These are phyloP conservation scores for Fereydounia khargensis DNA, from an alignment of 1,284 basidiomycete genomes.

Conservation along the genomic window DNA sequence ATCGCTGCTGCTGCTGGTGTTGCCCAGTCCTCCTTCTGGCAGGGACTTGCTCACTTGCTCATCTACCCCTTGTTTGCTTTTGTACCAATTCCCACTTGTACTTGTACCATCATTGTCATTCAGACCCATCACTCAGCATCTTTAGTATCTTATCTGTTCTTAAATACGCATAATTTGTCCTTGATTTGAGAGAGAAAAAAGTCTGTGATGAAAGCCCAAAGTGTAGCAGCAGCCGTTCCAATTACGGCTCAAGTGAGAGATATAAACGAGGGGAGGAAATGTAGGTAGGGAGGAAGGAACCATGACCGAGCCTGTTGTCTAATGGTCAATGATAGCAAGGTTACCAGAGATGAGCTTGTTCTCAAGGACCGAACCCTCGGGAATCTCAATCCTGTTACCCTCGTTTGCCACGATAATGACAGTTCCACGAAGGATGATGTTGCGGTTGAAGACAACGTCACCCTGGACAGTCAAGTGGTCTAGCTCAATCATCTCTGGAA, in stretches of 20 bases:
- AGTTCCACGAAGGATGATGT: conserved; percentile 67
- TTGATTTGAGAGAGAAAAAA: not conserved
- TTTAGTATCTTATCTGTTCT: not conserved
- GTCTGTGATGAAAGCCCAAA: too few relatives aligned
- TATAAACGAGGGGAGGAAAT: not conserved
- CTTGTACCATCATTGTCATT: not conserved
- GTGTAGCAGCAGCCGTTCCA: too few relatives aligned
- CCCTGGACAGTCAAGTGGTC: conserved; percentile 96
- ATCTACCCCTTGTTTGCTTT: not conserved
- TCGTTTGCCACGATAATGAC: conserved; percentile 77
- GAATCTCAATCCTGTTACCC: conserved; percentile 90
- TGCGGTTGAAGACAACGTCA: conserved; percentile 92
- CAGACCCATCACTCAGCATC: not conserved
- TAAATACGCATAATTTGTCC: not conserved
- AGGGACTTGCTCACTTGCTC: not conserved
- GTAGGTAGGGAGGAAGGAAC: not conserved
- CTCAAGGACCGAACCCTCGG: conserved; percentile 90
- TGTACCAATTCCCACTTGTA: too few relatives aligned
- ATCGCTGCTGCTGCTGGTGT: too few relatives aligned
- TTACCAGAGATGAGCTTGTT: conserved; percentile 65
- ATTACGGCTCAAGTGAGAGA: too few relatives aligned
- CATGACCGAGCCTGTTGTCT: conserved; percentile 1
- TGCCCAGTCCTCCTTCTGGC: not conserved
- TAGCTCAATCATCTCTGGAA: conserved; percentile 77
- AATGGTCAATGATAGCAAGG: conserved; percentile 58